phyloP scores from a whole-genome alignment of 495 filamentous ascomycete species.

The Achaetomiella virescens region DNA sequence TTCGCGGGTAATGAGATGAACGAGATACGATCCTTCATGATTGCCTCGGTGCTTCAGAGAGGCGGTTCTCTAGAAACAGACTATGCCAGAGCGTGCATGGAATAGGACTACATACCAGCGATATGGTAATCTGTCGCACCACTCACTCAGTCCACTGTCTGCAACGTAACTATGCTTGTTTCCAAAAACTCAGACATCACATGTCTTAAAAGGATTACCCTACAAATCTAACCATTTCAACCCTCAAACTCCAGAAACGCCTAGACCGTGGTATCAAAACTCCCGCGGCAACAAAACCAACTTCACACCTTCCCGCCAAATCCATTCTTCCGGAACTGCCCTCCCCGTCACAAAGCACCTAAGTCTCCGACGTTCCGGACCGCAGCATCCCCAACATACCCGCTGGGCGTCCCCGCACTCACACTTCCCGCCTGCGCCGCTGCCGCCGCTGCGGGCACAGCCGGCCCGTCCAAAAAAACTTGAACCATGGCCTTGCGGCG shows the following conservation, averaged over 20 bases:
- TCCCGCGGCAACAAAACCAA: not conserved
- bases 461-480: slow-evolving; percentile 43
- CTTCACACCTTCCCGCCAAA: not conserved
- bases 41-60: not conserved
- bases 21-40: not conserved
- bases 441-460: slow-evolving; percentile 3
- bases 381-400: not conserved
- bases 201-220: too few relatives aligned
- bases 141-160: too few relatives aligned
- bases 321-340: not conserved
- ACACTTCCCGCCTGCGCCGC: not conserved
- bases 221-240: slow-evolving; percentile 11
- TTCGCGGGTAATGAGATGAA: not conserved
- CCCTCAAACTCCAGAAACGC: slow-evolving; percentile 13
- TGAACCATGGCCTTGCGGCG: slow-evolving; percentile 76
- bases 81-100: not conserved
- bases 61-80: not conserved
- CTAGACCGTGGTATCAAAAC: slow-evolving; percentile 21
- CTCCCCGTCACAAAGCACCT: not conserved
- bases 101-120: too few relatives aligned
- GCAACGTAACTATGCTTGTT: too few relatives aligned
- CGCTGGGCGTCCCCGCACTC: too few relatives aligned
- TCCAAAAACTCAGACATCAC: too few relatives aligned
- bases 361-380: not conserved
- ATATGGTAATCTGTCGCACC: not conserved